These are phyloP conservation scores for Myxozyma udenii DNA, from an alignment of 805 yeast species.

Conservation along the genomic window DNA sequence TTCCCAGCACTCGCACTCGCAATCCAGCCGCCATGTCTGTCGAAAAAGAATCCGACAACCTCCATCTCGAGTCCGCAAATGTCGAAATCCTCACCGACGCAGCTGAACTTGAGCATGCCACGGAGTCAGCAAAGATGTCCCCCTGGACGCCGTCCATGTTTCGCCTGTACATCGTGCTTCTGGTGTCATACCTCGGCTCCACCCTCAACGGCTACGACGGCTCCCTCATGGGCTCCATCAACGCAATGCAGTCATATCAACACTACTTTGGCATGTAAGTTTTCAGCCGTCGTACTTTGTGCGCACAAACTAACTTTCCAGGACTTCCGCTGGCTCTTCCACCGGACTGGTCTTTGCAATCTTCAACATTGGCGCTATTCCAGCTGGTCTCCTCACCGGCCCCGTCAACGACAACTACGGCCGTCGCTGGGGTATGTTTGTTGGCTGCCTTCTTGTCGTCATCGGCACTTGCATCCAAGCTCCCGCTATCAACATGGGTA, in stretches of 20 bases:
- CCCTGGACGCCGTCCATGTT: conserved; percentile 17
- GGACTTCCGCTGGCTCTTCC: conserved; percentile 15
- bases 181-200: conserved; percentile 9
- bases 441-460: conserved; percentile 7
- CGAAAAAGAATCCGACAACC: too few species aligned
- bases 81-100: too few species aligned
- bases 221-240: conserved; percentile 14
- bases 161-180: conserved; percentile 8
- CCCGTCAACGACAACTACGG: conserved; percentile 20
- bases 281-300: background rate
- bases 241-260: conserved; percentile 16
- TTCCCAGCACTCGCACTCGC: too few species aligned
- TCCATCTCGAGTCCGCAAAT: too few species aligned
- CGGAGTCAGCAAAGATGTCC: conserved; percentile 9
- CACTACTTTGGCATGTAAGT: conserved; percentile 9
- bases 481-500: conserved; percentile 4
- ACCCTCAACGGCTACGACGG: conserved; percentile 21
- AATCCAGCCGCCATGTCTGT: too few species aligned
- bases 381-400: conserved; percentile 10
- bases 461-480: conserved; percentile 19
- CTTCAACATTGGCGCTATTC: conserved; percentile 64
- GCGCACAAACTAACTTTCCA: background rate
- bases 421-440: conserved; percentile 17
- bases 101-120: too few species aligned
- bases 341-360: conserved; percentile 35